Evolutionary conservation across 2,329 filamentous ascomycete genomes (phyloP).

Genomic region (Xylariaceae sp.): DNA sequence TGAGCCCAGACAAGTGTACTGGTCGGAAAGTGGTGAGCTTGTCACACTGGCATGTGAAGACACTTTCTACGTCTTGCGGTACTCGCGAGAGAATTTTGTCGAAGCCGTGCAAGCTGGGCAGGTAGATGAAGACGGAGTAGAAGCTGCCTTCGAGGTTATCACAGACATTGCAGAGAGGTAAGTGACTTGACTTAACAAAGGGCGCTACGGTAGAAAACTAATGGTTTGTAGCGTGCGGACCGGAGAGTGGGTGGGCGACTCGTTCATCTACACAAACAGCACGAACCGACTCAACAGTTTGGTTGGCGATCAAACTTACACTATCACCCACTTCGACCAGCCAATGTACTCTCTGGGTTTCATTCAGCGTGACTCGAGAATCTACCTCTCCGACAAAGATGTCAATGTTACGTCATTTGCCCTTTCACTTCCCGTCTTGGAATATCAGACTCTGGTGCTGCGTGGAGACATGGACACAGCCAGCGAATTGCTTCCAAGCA

Average conservation of each 20-base stretch:
- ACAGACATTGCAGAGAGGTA: slow-evolving; percentile 91
- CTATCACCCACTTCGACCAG: slow-evolving; percentile 93
- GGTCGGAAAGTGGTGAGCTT: slow-evolving; percentile 94
- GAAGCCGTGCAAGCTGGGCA: slow-evolving; percentile 79
- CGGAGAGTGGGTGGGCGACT: slow-evolving; percentile 97
- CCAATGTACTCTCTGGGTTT: slow-evolving; percentile 95
- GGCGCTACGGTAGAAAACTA: slow-evolving; percentile 14
- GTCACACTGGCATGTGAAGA: slow-evolving; percentile 93
- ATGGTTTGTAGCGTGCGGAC: slow-evolving; percentile 68
- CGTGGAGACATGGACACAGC: slow-evolving; percentile 91
- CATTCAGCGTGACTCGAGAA: slow-evolving; percentile 88
- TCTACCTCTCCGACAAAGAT: slow-evolving; percentile 96
- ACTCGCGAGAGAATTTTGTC: slow-evolving; percentile 83
- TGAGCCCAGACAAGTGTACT: slow-evolving; percentile 75
- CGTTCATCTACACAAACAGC: slow-evolving; percentile 97
- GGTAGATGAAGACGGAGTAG: slow-evolving; percentile 86
- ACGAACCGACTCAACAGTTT: slow-evolving; percentile 97
- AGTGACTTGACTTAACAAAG: slow-evolving; percentile 19
- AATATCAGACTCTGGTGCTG: slow-evolving; percentile 95
- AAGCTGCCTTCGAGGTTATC: slow-evolving; percentile 93
- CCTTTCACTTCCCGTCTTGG: slow-evolving; percentile 86
- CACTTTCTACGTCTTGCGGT: slow-evolving; percentile 90
- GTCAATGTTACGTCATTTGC: slow-evolving; percentile 87
- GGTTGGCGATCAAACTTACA: slow-evolving; percentile 96
- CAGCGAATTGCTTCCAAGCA: slow-evolving; percentile 76